These are phyloP conservation scores for Claviceps pazoutovae DNA, from an alignment of 2,329 filamentous ascomycete species.

Conservation along the genomic window DNA sequence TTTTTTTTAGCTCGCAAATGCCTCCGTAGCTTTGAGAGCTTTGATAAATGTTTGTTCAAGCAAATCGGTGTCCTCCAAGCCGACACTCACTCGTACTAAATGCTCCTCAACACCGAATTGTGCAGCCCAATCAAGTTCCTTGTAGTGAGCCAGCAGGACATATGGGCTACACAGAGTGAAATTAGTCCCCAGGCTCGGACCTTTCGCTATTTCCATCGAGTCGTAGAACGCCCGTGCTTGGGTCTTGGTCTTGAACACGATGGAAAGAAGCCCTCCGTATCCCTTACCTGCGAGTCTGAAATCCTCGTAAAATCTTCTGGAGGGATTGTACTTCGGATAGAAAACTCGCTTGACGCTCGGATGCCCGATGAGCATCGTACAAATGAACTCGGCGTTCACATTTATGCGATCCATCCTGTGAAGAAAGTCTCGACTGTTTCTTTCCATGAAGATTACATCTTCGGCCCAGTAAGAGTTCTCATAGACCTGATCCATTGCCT, in stretches of 20 bases:
- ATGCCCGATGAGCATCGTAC: conserved; percentile 50
- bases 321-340: conserved; percentile 70
- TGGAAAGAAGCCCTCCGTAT: conserved; percentile 80
- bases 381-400: conserved; percentile 70
- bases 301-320: conserved; percentile 60
- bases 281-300: conserved; percentile 62
- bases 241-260: conserved; percentile 56
- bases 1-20: not conserved
- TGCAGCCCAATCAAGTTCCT: conserved; percentile 80
- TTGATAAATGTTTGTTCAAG: conserved; percentile 49
- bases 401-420: conserved; percentile 75
- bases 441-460: conserved; percentile 86
- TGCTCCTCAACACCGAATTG: conserved; percentile 68
- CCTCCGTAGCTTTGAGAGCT: conserved; percentile 49
- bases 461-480: conserved; percentile 92
- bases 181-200: conserved; percentile 89
- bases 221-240: conserved; percentile 78
- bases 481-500: conserved; percentile 49
- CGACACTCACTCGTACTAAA: conserved; percentile 77
- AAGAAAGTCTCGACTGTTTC: conserved; percentile 87
- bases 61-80: conserved; percentile 62
- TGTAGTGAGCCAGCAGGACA: conserved; percentile 80
- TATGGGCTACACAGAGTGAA: conserved; percentile 90
- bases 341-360: conserved; percentile 60
- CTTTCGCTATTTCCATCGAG: conserved; percentile 74